A percentile compares a stretch with the other conserved stretches of the same genome.
Evolutionary conservation across 2,329 filamentous ascomycete genomes (phyloP).

Genomic region (Diaporthe humulicola): DNA sequence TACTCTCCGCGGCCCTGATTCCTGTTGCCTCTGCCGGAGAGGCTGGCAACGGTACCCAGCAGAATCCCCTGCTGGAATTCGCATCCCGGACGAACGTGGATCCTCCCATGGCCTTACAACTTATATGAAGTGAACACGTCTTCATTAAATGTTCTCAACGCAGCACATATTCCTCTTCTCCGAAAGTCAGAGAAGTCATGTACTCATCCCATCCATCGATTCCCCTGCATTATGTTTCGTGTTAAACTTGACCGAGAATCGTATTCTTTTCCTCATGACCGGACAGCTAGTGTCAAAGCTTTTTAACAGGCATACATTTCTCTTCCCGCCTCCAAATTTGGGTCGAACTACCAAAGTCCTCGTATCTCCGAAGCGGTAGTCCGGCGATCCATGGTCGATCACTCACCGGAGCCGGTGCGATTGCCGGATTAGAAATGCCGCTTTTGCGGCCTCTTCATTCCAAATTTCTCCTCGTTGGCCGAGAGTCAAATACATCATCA

Average conservation of each 20-base stretch:
- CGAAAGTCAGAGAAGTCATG: neutral
- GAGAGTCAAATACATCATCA: neutral
- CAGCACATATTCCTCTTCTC: neutral
- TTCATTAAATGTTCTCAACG: neutral
- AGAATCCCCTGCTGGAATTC: neutral
- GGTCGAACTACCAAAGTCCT: neutral
- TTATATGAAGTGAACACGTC: neutral
- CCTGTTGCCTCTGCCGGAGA: neutral
- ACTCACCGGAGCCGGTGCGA: neutral
- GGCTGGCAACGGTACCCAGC: neutral
- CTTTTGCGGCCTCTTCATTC: neutral
- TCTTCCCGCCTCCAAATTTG: neutral
- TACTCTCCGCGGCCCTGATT: neutral
- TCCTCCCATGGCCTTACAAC: neutral
- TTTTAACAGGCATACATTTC: neutral
- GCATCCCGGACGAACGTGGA: neutral
- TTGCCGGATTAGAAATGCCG: constrained; percentile 22
- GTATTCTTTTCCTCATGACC: neutral
- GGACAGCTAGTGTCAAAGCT: neutral
- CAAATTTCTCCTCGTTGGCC: neutral
- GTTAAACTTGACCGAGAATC: neutral
- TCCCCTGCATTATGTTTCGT: neutral
- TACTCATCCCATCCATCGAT: neutral
- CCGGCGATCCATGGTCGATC: constrained; percentile 18
- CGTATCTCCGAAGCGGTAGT: constrained; percentile 26